Evolutionary conservation across 306 rosid genomes (phyloP).

Genomic region (Hippophae rhamnoides): DNA sequence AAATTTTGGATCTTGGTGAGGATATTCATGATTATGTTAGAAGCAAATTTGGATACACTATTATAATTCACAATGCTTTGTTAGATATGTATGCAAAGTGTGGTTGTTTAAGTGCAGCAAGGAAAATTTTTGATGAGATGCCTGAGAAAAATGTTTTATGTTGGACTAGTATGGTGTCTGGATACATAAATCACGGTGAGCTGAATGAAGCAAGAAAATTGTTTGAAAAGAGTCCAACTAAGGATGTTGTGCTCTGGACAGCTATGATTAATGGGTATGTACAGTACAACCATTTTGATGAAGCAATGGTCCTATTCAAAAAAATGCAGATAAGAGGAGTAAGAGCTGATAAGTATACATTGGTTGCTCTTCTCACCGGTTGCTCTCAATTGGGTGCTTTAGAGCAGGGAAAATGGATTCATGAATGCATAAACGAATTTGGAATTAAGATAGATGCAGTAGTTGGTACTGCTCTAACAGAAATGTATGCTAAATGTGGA

Average conservation of each 20-base stretch:
- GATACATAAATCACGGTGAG: slow-evolving; percentile 46
- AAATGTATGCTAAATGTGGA: slow-evolving; percentile 72
- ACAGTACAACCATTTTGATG: slow-evolving; percentile 48
- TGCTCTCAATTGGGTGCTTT: slow-evolving; percentile 63
- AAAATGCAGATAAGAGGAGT: slow-evolving; percentile 51
- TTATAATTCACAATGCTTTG: slow-evolving; percentile 39
- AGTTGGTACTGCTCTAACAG: slow-evolving; percentile 63
- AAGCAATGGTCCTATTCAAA: slow-evolving; percentile 43
- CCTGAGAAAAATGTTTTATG: slow-evolving; percentile 41
- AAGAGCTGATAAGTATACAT: slow-evolving; percentile 47
- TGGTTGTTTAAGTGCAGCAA: slow-evolving; percentile 36
- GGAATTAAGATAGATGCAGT: slow-evolving; percentile 41
- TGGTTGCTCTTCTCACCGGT: slow-evolving; percentile 58
- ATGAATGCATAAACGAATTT: slow-evolving; percentile 33
- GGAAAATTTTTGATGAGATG: slow-evolving; percentile 41
- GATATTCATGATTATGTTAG: slow-evolving; percentile 45
- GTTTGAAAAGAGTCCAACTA: slow-evolving; percentile 52
- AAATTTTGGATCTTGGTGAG: slow-evolving; percentile 50
- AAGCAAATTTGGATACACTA: slow-evolving; percentile 32
- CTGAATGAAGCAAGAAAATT: slow-evolving; percentile 54
- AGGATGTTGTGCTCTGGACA: slow-evolving; percentile 69
- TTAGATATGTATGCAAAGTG: slow-evolving; percentile 60
- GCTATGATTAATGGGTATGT: slow-evolving; percentile 76
- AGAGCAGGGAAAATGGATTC: slow-evolving; percentile 66
- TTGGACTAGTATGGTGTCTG: slow-evolving; percentile 73